These are phyloP conservation scores for Camellia oleifera DNA, from an alignment of 179 eudicot genomes.

Conservation along the genomic window DNA sequence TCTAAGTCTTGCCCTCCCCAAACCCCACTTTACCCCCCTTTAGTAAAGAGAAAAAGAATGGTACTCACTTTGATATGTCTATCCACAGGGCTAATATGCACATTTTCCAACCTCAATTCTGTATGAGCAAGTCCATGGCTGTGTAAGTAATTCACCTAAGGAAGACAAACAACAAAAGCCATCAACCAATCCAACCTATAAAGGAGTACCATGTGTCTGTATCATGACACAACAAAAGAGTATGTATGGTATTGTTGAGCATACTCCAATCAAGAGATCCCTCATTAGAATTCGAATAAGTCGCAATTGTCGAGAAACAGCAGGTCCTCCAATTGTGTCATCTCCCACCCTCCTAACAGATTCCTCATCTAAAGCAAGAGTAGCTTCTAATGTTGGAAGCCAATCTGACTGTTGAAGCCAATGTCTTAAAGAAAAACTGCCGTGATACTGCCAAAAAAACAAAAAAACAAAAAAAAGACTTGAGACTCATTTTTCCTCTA, in stretches of 20 bases:
- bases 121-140: constrained; percentile 99
- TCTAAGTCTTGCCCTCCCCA: too few species aligned
- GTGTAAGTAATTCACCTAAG: constrained; percentile 94
- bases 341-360: constrained; percentile 93
- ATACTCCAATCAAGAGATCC: constrained; percentile 97
- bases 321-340: constrained; percentile 92
- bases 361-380: constrained; percentile 93
- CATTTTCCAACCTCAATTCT: constrained; percentile 90
- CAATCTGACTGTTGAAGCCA: constrained; percentile 99
- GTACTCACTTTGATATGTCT: constrained; percentile 88
- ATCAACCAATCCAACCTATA: neutral
- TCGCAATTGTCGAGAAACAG: constrained; percentile 83
- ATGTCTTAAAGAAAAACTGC: constrained; percentile 85
- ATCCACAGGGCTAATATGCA: constrained; percentile 93
- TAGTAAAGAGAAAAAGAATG: neutral
- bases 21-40: too few species aligned
- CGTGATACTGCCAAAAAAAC: constrained; percentile 72
- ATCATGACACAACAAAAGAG: neutral
- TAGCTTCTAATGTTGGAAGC: constrained; percentile 96
- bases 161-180: constrained; percentile 5
- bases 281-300: constrained; percentile 88
- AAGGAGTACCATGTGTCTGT: neutral
- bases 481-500: neutral
- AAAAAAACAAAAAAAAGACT: neutral
- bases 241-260: constrained; percentile 9